Evolutionary conservation across 257 asterid species (phyloP).

Genomic region (Solanum okadae): DNA sequence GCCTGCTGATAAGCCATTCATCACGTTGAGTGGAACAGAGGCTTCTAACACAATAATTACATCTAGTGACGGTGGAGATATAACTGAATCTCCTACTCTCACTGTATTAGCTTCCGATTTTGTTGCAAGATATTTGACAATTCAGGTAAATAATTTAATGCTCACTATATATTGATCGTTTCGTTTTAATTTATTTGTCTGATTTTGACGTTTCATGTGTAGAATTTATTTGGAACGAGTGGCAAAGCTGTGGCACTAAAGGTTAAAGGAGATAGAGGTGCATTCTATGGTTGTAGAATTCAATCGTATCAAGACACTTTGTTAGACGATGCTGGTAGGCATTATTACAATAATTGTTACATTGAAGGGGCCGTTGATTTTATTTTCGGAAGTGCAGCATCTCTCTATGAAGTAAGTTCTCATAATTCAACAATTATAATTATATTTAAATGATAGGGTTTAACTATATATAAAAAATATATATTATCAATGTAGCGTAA

Average conservation of each 20-base stretch:
- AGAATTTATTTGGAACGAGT: slow-evolving; percentile 33
- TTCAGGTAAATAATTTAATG: slow-evolving; percentile 21
- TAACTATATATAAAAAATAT: too few species aligned
- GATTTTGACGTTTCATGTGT: background rate
- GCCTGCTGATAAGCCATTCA: slow-evolving; percentile 37
- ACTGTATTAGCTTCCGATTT: slow-evolving; percentile 35
- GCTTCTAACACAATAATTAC: slow-evolving; percentile 24
- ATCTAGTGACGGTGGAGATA: slow-evolving; percentile 33
- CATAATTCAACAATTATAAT: background rate
- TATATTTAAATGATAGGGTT: background rate
- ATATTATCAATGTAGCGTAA: background rate
- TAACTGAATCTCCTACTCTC: slow-evolving; percentile 26
- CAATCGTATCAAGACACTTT: slow-evolving; percentile 41
- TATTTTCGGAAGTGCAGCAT: slow-evolving; percentile 40
- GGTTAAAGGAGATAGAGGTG: slow-evolving; percentile 40
- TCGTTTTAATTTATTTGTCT: background rate
- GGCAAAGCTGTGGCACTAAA: slow-evolving; percentile 37
- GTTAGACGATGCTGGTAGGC: slow-evolving; percentile 37
- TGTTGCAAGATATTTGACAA: slow-evolving; percentile 34
- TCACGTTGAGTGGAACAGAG: slow-evolving; percentile 35
- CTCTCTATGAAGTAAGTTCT: slow-evolving; percentile 40
- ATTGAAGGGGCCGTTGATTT: slow-evolving; percentile 49
- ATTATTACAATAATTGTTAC: slow-evolving; percentile 36
- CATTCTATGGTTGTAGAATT: slow-evolving; percentile 31
- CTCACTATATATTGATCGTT: background rate